Evolutionary conservation across 352 stramenopile species (phyloP).

Genomic region (Globisporangium nagaii): DNA sequence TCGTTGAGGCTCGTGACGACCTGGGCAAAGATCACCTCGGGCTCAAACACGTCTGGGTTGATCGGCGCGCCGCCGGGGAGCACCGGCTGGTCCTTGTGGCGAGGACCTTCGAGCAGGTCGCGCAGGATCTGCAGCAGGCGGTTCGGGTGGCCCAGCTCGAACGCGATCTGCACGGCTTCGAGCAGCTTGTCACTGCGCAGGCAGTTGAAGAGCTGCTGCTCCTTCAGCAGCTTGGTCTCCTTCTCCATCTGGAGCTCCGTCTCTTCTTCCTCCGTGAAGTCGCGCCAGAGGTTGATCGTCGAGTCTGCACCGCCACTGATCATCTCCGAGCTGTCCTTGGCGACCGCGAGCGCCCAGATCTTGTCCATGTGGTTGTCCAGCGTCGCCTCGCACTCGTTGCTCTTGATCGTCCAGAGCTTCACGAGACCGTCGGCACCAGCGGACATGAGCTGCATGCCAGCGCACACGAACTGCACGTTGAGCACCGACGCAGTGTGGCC

Average conservation of each 20-base stretch:
- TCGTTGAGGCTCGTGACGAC: slow-evolving; percentile 73
- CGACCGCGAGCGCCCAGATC: slow-evolving; percentile 94
- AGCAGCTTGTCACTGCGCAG: slow-evolving; percentile 90
- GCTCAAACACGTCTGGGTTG: slow-evolving; percentile 50
- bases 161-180: slow-evolving; percentile 78
- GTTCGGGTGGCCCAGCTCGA: slow-evolving; percentile 92
- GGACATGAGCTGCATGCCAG: slow-evolving; percentile 93
- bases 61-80: slow-evolving; percentile 27
- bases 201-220: slow-evolving; percentile 95
- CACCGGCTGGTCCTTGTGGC: slow-evolving; percentile 52
- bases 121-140: slow-evolving; percentile 91
- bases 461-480: slow-evolving; percentile 85
- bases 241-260: slow-evolving; percentile 67
- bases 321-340: slow-evolving; percentile 86
- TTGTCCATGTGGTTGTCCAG: slow-evolving; percentile 97
- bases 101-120: slow-evolving; percentile 73
- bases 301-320: slow-evolving; percentile 94
- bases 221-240: slow-evolving; percentile 91
- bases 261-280: slow-evolving; percentile 93
- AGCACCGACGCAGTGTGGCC: slow-evolving; percentile 89
- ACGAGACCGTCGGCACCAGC: slow-evolving; percentile 95
- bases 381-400: slow-evolving; percentile 96
- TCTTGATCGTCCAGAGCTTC: slow-evolving; percentile 98
- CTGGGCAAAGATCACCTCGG: slow-evolving; percentile 55
- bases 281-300: slow-evolving; percentile 92